Percentiles rank a stretch among this genome's conserved stretches.
Conservation (phyloP, 768 basidiomycete species). For the Asterophora parasitica region DNA sequence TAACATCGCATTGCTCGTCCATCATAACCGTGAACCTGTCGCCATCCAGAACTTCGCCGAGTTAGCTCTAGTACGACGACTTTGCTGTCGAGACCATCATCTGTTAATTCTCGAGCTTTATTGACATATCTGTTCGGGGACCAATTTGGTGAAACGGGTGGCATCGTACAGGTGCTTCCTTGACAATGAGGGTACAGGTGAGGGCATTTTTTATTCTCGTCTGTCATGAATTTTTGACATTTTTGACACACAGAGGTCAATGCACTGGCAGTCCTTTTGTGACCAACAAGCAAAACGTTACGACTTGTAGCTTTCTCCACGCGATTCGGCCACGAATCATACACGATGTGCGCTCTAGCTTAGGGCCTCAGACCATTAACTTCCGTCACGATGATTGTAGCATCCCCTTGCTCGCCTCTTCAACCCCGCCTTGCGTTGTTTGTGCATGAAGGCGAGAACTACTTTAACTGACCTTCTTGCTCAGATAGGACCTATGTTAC, state of each 20-base stretch:
- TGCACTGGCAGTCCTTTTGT: not conserved
- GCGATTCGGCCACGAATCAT: not conserved
- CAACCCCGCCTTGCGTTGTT: not conserved
- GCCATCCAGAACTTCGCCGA: not conserved
- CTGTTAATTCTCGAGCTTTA: not conserved
- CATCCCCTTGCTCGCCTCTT: not conserved
- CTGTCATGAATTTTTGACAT: not conserved
- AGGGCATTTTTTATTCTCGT: not conserved
- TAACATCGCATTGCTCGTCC: conserved; percentile 16
- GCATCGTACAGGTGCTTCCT: too few species aligned
- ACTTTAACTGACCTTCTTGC: not conserved
- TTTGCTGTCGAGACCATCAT: not conserved
- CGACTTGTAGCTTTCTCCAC: not conserved
- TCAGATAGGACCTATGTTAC: conserved; percentile 4
- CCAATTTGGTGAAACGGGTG: not conserved
- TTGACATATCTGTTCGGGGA: conserved; percentile 1
- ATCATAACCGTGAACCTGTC: conserved; percentile 7
- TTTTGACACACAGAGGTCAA: conserved; percentile 2
- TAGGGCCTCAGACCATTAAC: not conserved
- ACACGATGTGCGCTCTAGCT: not conserved
- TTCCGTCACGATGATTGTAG: not conserved
- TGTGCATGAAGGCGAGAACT: not conserved
- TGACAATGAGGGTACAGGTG: too few species aligned
- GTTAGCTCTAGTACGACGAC: conserved; percentile 12
- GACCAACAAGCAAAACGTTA: not conserved